A percentile compares a stretch with the other conserved stretches of the same genome.
Conservation (phyloP, 176 grass and related monocot genomes). For the Rhipidocladum racemiflorum region DNA sequence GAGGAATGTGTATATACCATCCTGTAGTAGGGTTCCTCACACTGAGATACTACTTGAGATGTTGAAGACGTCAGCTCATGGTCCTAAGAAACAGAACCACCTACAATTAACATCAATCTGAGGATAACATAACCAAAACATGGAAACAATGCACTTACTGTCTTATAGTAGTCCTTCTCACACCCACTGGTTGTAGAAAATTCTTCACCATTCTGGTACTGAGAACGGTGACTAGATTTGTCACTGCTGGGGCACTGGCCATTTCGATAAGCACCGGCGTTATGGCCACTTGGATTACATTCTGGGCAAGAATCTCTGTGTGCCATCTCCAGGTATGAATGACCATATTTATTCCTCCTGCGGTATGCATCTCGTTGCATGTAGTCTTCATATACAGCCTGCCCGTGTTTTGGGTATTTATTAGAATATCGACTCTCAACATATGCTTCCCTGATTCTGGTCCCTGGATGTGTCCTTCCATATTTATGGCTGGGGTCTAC, state of each 20-base stretch:
- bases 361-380: conserved; percentile 39
- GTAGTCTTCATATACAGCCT: conserved; percentile 25
- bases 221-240: conserved; percentile 9
- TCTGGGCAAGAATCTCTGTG: conserved; percentile 34
- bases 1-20: conserved; percentile 1
- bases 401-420: conserved; percentile 40
- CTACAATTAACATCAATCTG: conserved; percentile 11
- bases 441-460: conserved; percentile 37
- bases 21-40: conserved; percentile 27
- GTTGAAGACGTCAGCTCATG: conserved; percentile 37
- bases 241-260: not conserved
- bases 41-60: conserved; percentile 46
- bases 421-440: conserved; percentile 26
- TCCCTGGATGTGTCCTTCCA: conserved; percentile 17
- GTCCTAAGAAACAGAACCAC: conserved; percentile 21
- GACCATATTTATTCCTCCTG: conserved; percentile 42
- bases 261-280: conserved; percentile 22
- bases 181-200: conserved; percentile 36
- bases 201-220: conserved; percentile 27
- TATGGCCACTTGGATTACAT: conserved; percentile 30
- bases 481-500: conserved; percentile 36
- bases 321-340: conserved; percentile 32
- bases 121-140: not conserved
- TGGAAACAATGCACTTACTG: conserved; percentile 26
- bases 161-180: conserved; percentile 42